These are phyloP conservation scores for Emiliania huxleyi DNA, from an alignment of 78 protist genomes.

Conservation along the genomic window DNA sequence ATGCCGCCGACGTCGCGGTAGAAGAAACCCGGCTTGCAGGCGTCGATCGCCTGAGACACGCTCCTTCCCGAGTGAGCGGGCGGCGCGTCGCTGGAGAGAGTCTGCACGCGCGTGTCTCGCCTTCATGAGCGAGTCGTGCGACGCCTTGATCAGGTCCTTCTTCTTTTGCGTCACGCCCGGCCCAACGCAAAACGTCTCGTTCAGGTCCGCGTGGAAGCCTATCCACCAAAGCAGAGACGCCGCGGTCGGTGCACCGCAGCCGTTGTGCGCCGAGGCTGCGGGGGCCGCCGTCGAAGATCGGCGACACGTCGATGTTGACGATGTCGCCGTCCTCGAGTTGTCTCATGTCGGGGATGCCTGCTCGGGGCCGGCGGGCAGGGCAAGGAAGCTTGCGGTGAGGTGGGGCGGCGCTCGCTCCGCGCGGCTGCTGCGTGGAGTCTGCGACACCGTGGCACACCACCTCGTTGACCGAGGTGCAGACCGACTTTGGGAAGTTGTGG, in stretches of 20 bases:
- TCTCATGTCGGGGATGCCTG: conserved; percentile 94
- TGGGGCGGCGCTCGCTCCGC: too few species aligned
- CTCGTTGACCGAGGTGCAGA: conserved; percentile 89
- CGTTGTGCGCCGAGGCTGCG: too few species aligned
- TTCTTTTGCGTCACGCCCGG: conserved; percentile 39
- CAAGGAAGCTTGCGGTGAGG: too few species aligned
- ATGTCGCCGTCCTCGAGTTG: conserved; percentile 88
- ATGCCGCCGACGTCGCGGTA: conserved; percentile 82
- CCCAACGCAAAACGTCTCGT: conserved; percentile 86
- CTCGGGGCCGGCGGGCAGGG: too few species aligned
- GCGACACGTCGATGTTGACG: conserved; percentile 85
- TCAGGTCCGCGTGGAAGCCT: conserved; percentile 83
- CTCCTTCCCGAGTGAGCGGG: too few species aligned
- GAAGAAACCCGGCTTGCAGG: conserved; percentile 62
- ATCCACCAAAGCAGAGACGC: too few species aligned
- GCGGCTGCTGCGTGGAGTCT: too few species aligned
- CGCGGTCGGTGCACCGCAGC: too few species aligned
- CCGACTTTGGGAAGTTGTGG: conserved; percentile 82
- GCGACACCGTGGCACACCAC: conserved; percentile 94
- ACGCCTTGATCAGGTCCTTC: conserved; percentile 43
- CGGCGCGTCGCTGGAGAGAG: too few species aligned
- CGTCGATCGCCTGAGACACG: too few species aligned
- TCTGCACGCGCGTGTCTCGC: too few species aligned
- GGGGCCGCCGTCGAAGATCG: conserved; percentile 31
- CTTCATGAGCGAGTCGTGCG: conserved; percentile 42